A percentile compares a stretch with the other conserved stretches of the same genome.
These are phyloP conservation scores for Populus alba DNA, from an alignment of 345 rosid species.

Conservation along the genomic window DNA sequence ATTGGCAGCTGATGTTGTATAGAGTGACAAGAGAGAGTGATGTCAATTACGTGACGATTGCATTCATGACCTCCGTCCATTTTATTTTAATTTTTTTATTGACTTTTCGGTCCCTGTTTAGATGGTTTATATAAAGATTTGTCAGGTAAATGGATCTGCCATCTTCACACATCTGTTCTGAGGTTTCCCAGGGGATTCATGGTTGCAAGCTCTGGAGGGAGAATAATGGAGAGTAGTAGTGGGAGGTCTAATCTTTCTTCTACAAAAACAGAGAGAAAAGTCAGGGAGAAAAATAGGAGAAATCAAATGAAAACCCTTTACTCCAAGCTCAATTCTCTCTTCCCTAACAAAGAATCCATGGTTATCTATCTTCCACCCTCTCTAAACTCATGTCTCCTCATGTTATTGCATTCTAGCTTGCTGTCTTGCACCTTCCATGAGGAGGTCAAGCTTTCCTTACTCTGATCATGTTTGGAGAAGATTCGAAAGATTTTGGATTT, in stretches of 20 bases:
- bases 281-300: slow-evolving; percentile 51
- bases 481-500: too few species aligned
- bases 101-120: not conserved
- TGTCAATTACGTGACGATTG: not conserved
- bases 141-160: not conserved
- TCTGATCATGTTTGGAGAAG: too few species aligned
- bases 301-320: slow-evolving; percentile 46
- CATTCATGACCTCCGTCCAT: not conserved
- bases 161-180: not conserved
- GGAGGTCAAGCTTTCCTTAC: not conserved
- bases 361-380: not conserved
- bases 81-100: too few species aligned
- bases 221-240: slow-evolving; percentile 10
- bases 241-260: slow-evolving; percentile 3
- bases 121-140: not conserved
- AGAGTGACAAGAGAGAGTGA: not conserved
- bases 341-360: slow-evolving; percentile 34
- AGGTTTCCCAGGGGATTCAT: not conserved
- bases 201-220: not conserved
- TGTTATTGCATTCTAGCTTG: not conserved
- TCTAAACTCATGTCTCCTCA: not conserved
- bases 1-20: not conserved
- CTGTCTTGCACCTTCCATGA: not conserved
- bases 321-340: slow-evolving; percentile 41
- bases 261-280: slow-evolving; percentile 45